Evolutionary conservation across 139 green algal genomes (phyloP).

Genomic region (Coelastrella sp.): DNA sequence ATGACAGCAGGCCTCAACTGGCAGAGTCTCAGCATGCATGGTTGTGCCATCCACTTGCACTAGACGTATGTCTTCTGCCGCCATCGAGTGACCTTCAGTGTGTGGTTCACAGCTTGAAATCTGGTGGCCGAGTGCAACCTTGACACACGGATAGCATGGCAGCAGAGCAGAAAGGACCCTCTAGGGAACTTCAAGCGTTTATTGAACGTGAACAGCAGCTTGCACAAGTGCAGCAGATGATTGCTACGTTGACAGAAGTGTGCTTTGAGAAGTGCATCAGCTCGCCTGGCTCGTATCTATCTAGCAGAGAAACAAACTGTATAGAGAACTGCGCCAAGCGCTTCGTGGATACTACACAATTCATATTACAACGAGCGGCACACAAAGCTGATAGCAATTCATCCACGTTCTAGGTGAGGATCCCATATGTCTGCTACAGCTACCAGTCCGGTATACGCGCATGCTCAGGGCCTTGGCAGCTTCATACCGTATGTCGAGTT

Average conservation of each 20-base stretch:
- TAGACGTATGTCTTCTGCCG: too few species aligned
- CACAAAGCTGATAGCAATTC: conserved; percentile 59
- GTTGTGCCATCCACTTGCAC: too few species aligned
- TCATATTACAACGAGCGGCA: conserved; percentile 70
- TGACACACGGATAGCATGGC: conserved; percentile 10
- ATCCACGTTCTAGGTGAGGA: conserved; percentile 17
- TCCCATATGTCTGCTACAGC: neutral
- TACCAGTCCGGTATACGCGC: too few species aligned
- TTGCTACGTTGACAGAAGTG: conserved; percentile 64
- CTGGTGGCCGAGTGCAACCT: neutral
- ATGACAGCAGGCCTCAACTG: too few species aligned
- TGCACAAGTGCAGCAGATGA: conserved; percentile 72
- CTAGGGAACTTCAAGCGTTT: conserved; percentile 61
- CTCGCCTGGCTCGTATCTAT: conserved; percentile 65
- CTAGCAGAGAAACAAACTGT: conserved; percentile 69
- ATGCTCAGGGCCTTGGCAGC: too few species aligned
- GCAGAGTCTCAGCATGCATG: too few species aligned
- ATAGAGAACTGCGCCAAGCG: conserved; percentile 81
- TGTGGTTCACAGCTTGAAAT: neutral
- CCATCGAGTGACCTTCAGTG: too few species aligned
- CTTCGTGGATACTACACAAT: conserved; percentile 83
- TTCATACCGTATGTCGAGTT: too few species aligned
- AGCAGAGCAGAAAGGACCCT: conserved; percentile 37
- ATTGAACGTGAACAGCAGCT: conserved; percentile 64
- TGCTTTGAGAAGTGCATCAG: conserved; percentile 81